These are phyloP conservation scores for Huntiella moniliformis DNA, from an alignment of 2,329 filamentous ascomycete species.

Conservation along the genomic window DNA sequence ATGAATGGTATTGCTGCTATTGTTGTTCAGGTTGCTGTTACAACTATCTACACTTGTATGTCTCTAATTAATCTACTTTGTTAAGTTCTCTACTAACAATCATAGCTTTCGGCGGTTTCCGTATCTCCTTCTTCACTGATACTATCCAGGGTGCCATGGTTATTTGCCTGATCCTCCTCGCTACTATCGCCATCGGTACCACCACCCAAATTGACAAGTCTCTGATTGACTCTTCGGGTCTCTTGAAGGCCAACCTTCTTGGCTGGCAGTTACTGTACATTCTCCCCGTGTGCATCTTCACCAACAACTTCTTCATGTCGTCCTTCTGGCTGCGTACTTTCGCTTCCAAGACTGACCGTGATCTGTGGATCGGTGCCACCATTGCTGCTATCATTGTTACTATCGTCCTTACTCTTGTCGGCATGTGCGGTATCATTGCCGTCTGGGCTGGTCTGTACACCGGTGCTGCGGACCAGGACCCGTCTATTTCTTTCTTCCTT, in stretches of 20 bases:
- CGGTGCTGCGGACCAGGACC: conserved; percentile 36
- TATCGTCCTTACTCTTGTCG: conserved; percentile 53
- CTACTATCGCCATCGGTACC: conserved; percentile 57
- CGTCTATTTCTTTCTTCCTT: conserved; percentile 55
- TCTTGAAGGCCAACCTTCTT: conserved; percentile 49
- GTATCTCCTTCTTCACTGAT: conserved; percentile 69
- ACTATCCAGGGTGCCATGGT: conserved; percentile 69
- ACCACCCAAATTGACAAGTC: conserved; percentile 53
- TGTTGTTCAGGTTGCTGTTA: conserved; percentile 59
- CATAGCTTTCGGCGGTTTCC: conserved; percentile 62
- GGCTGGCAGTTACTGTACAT: conserved; percentile 81
- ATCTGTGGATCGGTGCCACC: conserved; percentile 56
- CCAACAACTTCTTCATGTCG: conserved; percentile 75
- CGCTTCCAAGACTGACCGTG: conserved; percentile 58
- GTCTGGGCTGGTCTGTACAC: conserved; percentile 59
- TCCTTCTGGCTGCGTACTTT: conserved; percentile 75
- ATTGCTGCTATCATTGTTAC: conserved; percentile 47
- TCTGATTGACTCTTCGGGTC: conserved; percentile 48
- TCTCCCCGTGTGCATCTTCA: conserved; percentile 59
- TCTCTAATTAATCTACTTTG: conserved; percentile 2
- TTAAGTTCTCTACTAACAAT: conserved; percentile 2
- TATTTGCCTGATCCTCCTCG: conserved; percentile 53
- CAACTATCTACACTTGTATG: conserved; percentile 67
- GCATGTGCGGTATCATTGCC: conserved; percentile 53
- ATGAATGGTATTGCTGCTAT: conserved; percentile 56